Base-by-base conservation (phyloP, 768 basidiomycete species). In the Fomitopsis pulvina region DNA sequence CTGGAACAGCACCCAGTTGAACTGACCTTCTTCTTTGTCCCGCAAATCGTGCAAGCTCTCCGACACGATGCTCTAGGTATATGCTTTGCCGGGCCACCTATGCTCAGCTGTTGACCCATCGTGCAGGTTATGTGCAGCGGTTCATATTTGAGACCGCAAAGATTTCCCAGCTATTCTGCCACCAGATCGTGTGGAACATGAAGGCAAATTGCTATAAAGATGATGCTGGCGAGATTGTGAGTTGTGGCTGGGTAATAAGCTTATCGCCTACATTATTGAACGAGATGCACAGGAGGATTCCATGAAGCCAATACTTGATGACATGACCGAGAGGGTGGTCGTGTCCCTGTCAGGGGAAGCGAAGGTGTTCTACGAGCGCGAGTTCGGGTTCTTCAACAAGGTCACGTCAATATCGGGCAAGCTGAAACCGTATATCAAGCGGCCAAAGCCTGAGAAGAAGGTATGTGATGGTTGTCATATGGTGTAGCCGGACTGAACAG, bases 101-200 rank as follows among this genome's bases (percentile, higher is more conserved):
- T 24, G 30, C 37, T 5, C 27, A 34, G 14, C 34, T 37, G 14
- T 16, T 37, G 7, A 37, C 34, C 18, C 14, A 5, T 4, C 34
- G 34, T 25, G 39, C 45, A 94, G 95, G 91, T 16, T 98, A 98
- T 67, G 92, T 98, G 25, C 80, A 87, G 51, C 82, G 84, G 20
- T 99, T 97, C 75, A 91, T 98, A 57, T 92, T 93, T 56, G 94
- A 98, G 70, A 96, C 94, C 0, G 87, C 95, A 6, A 95, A 91
- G 69, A 92, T 98, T 46, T 98, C 95, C 1, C 94, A 95, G 64
- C 68, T 92, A 21, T 99, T 99, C 72, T 99, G 96, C 63, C 96
- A 99, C 63, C 96, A 99, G 70, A 98, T 98, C 55, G 91, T 99
- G 54, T 99, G 96, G 96, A 99, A 98, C 65, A 98, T 98, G 96